These are phyloP conservation scores for Trichoderma citrinoviride DNA, from an alignment of 2,329 filamentous ascomycete species.

Conservation along the genomic window DNA sequence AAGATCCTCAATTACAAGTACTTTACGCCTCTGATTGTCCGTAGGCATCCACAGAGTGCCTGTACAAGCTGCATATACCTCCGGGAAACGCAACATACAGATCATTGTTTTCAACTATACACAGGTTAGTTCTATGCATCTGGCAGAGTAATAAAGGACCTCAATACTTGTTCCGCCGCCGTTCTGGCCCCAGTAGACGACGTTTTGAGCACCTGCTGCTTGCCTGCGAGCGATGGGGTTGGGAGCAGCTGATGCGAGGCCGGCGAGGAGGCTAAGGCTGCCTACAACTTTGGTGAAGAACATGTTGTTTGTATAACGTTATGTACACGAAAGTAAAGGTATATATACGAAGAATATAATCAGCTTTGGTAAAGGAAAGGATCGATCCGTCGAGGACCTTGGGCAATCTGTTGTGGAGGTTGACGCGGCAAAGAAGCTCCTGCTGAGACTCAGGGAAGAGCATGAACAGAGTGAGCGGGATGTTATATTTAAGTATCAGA, in stretches of 20 bases:
- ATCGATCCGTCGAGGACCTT: constrained; percentile 16
- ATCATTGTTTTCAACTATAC: constrained; percentile 35
- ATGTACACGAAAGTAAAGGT: not conserved
- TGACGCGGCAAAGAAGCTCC: constrained; percentile 5
- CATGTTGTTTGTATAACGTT: constrained; percentile 15
- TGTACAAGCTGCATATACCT: no score
- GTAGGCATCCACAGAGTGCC: no score
- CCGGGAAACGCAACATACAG: constrained; percentile 29
- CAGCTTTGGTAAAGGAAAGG: not conserved
- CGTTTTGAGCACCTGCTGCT: constrained; percentile 32
- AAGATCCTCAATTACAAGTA: no score
- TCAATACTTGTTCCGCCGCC: constrained; percentile 24
- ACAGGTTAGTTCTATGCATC: no score
- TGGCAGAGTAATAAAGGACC: no score
- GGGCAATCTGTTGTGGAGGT: not conserved
- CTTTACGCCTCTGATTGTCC: no score
- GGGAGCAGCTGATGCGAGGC: constrained; percentile 20
- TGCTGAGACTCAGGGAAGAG: not conserved
- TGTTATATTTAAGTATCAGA: constrained; percentile 4
- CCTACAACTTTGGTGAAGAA: constrained; percentile 6
- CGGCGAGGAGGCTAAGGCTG: constrained; percentile 14
- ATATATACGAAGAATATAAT: constrained; percentile 16
- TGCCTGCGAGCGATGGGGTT: constrained; percentile 15
- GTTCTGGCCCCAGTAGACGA: constrained; percentile 31
- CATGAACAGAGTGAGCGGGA: not conserved